Evolutionary conservation across 169 alveolate species (phyloP), one percentile per base, ranked within the genome.

Genomic region (Eimeria praecox): DNA sequence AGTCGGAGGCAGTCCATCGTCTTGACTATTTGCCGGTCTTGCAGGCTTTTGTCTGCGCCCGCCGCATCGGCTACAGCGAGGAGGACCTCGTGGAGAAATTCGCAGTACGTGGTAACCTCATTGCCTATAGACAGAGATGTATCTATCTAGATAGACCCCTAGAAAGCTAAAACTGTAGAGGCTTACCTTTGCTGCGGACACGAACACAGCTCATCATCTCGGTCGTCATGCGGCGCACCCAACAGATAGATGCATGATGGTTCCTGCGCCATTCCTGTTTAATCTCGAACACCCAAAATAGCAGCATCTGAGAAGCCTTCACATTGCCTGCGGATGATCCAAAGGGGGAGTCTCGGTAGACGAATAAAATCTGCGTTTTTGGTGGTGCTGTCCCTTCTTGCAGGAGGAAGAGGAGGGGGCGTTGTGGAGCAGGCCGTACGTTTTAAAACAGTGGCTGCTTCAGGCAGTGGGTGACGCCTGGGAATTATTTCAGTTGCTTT

Each of bases 21-120:
- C 22, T 16, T 30, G 22, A 9, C 3, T 73, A 16, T 30, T 16
- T 73, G 83, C 30, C 49, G 30, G 27, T 40, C 22, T 2, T 71
- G 30, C 93, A 87, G 93, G 93, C 83, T 0, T 87, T 87, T 40
- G 93, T 87, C 83, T 87, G 93, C 82, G 82, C 93, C 27, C 93
- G 80, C 40, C 93, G 93, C 71, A 64, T 38, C 40, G 93, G 93
- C 40, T 87, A 87, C 93, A 87, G 93, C 82, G 93, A 87, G 82
- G 64, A 87, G 59, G 93, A 87, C 33, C 82, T 87, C 9, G 52
- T 87, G 4, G 93, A 87, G 35, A 46, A 87, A 64, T 35, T 87
- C 62, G 30, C 49, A 5, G 92, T 85, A 52, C 10, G 52, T 54
- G 4, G 30, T 27, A 66, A 18, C 83, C 49, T 12, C 42, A 73